phyloP scores from a whole-genome alignment of 2,329 filamentous ascomycete species.

The Fusarium sacchari region DNA sequence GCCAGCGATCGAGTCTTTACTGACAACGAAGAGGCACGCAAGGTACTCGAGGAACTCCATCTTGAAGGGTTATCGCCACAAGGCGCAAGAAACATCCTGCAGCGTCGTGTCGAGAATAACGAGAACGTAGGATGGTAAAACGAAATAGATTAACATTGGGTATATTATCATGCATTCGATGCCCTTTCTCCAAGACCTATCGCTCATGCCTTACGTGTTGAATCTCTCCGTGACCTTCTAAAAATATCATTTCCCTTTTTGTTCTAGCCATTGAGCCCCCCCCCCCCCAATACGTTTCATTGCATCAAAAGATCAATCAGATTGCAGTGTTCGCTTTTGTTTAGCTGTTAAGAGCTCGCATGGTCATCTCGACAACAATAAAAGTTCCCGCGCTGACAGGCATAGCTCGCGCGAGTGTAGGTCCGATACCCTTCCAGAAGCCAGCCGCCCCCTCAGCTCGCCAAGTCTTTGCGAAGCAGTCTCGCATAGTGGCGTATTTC shows the following conservation, averaged over 20 bases:
- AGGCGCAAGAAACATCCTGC: slow-evolving; percentile 73
- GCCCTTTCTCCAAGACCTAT: slow-evolving; percentile 11
- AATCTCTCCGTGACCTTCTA: slow-evolving; percentile 29
- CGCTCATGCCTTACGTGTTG: slow-evolving; percentile 4
- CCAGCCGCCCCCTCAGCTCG: slow-evolving; percentile 78
- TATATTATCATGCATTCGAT: slow-evolving; percentile 29
- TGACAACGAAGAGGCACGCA: slow-evolving; percentile 66
- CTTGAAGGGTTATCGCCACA: slow-evolving; percentile 69
- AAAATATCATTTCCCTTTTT: slow-evolving; percentile 11
- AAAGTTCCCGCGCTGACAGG: slow-evolving; percentile 98
- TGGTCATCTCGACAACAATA: slow-evolving; percentile 78
- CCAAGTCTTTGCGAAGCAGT: slow-evolving; percentile 88
- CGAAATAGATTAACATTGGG: slow-evolving; percentile 25
- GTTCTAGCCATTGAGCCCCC: slow-evolving; percentile 8
- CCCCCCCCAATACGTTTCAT: slow-evolving; percentile 2
- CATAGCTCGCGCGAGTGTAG: slow-evolving; percentile 93
- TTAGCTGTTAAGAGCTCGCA: slow-evolving; percentile 65
- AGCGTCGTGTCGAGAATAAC: slow-evolving; percentile 72
- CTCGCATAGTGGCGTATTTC: slow-evolving; percentile 83
- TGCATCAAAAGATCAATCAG: background rate
- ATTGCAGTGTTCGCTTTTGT: background rate
- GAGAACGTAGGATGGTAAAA: slow-evolving; percentile 54
- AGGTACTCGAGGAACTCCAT: slow-evolving; percentile 69
- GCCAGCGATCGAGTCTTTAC: slow-evolving; percentile 67
- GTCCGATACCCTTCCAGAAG: slow-evolving; percentile 95